Base-by-base conservation (phyloP, 768 basidiomycete species). In the Hygrocybe coccinea region DNA sequence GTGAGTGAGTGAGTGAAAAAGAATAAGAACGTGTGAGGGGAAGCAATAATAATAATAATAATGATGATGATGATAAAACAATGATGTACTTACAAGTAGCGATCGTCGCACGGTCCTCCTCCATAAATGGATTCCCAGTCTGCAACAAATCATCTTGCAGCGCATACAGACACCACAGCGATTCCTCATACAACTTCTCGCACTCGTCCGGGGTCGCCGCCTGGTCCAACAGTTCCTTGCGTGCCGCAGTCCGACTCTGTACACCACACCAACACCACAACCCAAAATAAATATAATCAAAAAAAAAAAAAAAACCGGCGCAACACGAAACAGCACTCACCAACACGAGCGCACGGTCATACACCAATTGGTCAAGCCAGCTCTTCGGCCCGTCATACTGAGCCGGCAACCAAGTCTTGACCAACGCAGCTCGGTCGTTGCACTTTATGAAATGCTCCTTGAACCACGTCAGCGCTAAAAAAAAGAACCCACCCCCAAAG, bases 121-220 rank as follows among this genome's bases (percentile, higher is more conserved):
- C 88, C 80, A 85, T 80, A 69, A 86, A 91, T 2, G 91, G 89
- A 65, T 91, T 92, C 12, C 85, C 88, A 8, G 78, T 81, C 67
- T 91, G 87, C 58, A 89, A 67, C 1, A 92, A 76, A 63, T 95
- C 89, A 66, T 98, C 97, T 66, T 94, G 87, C 7, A 98, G 76
- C 0, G 93, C 89, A 60, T 94, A 91, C 29, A 98, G 76, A 66
- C 94, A 89, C 92, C 93, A 97, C 7, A 98, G 69, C 0, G 92
- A 91, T 63, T 92, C 92, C 64, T 97, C 95, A 70, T 98, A 99
- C 36, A 95, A 76, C 67, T 87, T 89, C 75, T 97, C 92, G 68
- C 93, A 95, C 65, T 91, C 88, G 59, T 88, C 81, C 0, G 89
- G 85, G 25, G 81, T 81, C 43, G 77, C 76, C 37, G 85, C 86